A percentile compares a stretch with the other conserved stretches of the same genome.
These are phyloP conservation scores for Neofusicoccum kwambonambiense DNA, from an alignment of 2,329 filamentous ascomycete species.

Conservation along the genomic window DNA sequence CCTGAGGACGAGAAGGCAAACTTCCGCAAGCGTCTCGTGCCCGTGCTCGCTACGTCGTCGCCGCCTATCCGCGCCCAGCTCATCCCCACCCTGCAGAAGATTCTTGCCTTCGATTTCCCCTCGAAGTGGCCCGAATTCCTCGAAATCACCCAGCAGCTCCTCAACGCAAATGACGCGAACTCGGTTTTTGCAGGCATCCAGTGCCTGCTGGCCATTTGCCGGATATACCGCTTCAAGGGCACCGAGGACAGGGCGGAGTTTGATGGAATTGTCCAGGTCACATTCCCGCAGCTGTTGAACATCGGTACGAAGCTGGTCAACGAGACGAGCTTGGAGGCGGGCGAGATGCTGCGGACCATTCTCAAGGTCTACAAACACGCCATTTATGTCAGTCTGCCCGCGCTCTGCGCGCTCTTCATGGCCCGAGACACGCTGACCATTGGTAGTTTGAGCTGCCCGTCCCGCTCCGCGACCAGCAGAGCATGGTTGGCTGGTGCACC, in stretches of 20 bases:
- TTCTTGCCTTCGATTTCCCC: slow-evolving; percentile 94
- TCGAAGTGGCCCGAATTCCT: slow-evolving; percentile 92
- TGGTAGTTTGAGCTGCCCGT: slow-evolving; percentile 78
- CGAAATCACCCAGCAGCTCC: slow-evolving; percentile 83
- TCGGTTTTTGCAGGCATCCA: slow-evolving; percentile 92
- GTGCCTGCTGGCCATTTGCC: slow-evolving; percentile 90
- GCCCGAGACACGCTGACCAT: slow-evolving; percentile 24
- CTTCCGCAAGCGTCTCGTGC: slow-evolving; percentile 84
- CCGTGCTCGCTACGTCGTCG: slow-evolving; percentile 77
- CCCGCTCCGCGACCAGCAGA: slow-evolving; percentile 73
- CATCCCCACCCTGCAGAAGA: slow-evolving; percentile 90
- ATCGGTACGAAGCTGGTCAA: slow-evolving; percentile 88
- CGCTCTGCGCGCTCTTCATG: too few relatives aligned
- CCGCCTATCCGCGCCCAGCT: slow-evolving; percentile 87
- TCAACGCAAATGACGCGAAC: slow-evolving; percentile 80
- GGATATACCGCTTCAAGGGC: slow-evolving; percentile 91
- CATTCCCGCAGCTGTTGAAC: slow-evolving; percentile 81
- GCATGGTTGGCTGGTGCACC: slow-evolving; percentile 93
- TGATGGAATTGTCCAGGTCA: slow-evolving; percentile 87
- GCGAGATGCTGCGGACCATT: slow-evolving; percentile 92
- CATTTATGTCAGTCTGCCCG: slow-evolving; percentile 71
- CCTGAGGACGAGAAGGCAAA: slow-evolving; percentile 84
- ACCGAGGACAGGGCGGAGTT: slow-evolving; percentile 82
- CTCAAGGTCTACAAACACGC: slow-evolving; percentile 98
- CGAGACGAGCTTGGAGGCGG: slow-evolving; percentile 89